A percentile compares a stretch with the other conserved stretches of the same genome.
phyloP scores from a whole-genome alignment of 768 basidiomycete genomes.

The Psilocybe tampanensis region DNA sequence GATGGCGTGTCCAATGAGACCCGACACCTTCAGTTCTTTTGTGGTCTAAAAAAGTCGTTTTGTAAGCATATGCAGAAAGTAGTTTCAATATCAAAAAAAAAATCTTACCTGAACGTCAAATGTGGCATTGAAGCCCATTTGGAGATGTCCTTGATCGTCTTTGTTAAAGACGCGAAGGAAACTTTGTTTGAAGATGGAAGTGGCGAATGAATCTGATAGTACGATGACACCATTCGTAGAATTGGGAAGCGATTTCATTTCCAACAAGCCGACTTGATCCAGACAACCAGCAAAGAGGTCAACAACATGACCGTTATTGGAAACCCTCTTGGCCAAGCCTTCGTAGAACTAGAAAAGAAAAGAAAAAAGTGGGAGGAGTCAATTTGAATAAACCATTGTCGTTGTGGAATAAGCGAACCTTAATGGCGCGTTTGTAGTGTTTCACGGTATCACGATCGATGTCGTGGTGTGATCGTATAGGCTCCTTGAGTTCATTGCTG shows the following conservation, averaged over 20 bases:
- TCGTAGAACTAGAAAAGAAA: conserved; percentile 81
- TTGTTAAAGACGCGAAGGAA: conserved; percentile 94
- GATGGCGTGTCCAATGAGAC: conserved; percentile 96
- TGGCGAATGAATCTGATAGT: conserved; percentile 94
- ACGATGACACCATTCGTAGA: conserved; percentile 98
- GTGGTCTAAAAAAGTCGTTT: conserved; percentile 97
- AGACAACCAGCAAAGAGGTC: conserved; percentile 97
- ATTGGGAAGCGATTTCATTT: conserved; percentile 95
- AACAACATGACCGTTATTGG: conserved; percentile 92
- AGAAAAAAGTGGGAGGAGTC: conserved; percentile 4
- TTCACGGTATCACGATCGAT: conserved; percentile 98
- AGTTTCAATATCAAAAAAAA: too few relatives aligned
- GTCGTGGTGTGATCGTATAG: conserved; percentile 98
- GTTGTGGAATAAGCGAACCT: conserved; percentile 52
- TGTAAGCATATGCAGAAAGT: too few relatives aligned
- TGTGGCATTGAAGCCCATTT: conserved; percentile 99
- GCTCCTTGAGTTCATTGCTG: conserved; percentile 92
- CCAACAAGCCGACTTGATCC: conserved; percentile 95
- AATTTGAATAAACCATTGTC: background rate
- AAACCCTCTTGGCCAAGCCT: conserved; percentile 86
- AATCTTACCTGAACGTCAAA: conserved; percentile 89
- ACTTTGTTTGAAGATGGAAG: conserved; percentile 98
- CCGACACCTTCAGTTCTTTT: conserved; percentile 98
- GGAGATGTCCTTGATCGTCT: conserved; percentile 87
- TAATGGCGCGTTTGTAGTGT: conserved; percentile 95